phyloP scores from a whole-genome alignment of 2,329 filamentous ascomycete genomes.

The Apiospora phragmitis region DNA sequence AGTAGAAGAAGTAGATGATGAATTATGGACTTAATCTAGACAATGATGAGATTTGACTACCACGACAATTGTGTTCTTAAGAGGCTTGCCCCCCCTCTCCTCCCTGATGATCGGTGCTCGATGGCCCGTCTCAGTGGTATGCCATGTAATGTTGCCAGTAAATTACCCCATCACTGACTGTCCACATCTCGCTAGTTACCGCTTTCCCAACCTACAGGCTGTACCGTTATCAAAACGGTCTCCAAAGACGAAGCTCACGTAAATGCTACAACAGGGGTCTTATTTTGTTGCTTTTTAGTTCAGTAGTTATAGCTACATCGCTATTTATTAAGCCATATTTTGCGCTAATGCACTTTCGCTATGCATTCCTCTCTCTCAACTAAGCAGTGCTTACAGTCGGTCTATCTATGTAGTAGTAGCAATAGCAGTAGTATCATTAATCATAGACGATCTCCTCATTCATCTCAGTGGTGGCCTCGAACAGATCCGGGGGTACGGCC shows the following conservation, averaged over 20 bases:
- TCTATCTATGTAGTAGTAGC: background rate
- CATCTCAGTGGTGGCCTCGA: slow-evolving; percentile 25
- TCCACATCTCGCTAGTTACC: no score
- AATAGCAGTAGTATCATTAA: background rate
- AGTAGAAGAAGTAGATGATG: background rate
- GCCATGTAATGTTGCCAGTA: no score
- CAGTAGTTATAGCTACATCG: no score
- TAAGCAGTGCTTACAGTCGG: background rate
- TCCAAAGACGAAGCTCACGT: background rate
- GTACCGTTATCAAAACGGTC: background rate
- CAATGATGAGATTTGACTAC: no score
- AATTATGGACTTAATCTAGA: no score
- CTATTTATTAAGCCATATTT: background rate
- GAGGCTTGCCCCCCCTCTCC: no score
- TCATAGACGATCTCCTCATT: background rate
- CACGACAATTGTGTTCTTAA: no score
- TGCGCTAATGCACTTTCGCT: background rate
- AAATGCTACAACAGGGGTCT: background rate
- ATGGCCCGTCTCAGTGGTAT: no score
- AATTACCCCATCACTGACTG: no score
- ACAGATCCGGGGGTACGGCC: slow-evolving; percentile 66
- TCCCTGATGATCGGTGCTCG: no score
- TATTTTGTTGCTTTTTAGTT: background rate
- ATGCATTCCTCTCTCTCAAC: background rate
- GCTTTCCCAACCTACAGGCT: no score